Evolutionary conservation across 306 rosid species (phyloP).

Genomic region (Myrica gale): DNA sequence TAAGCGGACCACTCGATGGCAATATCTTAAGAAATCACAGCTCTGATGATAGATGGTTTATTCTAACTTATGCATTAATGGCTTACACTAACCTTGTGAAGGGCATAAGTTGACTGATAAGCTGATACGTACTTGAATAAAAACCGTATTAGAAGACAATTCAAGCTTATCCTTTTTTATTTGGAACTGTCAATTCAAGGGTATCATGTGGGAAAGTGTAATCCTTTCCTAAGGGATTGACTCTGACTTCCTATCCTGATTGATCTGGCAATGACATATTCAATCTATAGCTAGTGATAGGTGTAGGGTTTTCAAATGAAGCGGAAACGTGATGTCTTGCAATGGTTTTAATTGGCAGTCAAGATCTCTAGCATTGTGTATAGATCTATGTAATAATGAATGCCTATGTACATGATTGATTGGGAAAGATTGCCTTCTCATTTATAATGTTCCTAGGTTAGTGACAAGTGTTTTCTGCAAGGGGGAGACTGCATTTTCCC

Average conservation of each 20-base stretch:
- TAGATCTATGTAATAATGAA: neutral
- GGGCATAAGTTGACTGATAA: neutral
- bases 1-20: neutral
- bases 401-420: neutral
- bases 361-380: neutral
- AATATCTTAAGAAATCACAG: neutral
- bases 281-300: neutral
- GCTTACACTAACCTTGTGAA: neutral
- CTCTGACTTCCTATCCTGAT: neutral
- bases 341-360: neutral
- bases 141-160: neutral
- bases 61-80: neutral
- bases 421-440: neutral
- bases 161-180: no score
- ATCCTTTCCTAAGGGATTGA: neutral
- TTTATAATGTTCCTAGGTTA: neutral
- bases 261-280: neutral
- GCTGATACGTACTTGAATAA: neutral
- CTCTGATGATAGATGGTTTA: neutral
- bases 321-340: neutral
- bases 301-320: neutral
- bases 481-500: constrained; percentile 4
- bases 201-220: neutral
- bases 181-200: neutral
- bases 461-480: neutral